Evolutionary conservation across 129 eudicot species (phyloP), one percentile per base, ranked within the genome.

Genomic region (Tagetes erecta): DNA sequence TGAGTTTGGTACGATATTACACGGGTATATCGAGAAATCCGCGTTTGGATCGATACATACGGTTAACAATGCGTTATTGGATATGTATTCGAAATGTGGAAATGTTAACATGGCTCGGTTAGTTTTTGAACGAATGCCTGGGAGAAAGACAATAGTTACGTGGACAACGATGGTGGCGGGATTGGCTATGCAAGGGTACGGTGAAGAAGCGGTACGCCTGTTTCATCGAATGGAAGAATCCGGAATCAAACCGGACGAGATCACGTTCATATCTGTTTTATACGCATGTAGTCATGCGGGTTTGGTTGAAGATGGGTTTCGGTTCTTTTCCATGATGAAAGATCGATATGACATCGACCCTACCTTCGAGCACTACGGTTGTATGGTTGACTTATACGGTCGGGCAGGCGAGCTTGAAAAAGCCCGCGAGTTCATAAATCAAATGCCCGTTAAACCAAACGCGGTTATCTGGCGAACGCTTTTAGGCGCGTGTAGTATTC

Each of bases 131-230:
- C 55, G 66, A 74, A 83, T 83, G 83, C 77, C 83, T 0, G 80
- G 53, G 14, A 46, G 44, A 68, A 83, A 69, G 74, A 83, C 68
- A 33, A 74, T 83, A 44, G 83, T 83, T 62, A 68, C 86, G 10
- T 83, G 86, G 86, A 83, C 86, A 37, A 78, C 83, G 6, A 83
- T 78, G 86, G 79, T 83, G 80, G 83, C 83, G 20, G 86, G 83
- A 64, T 58, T 78, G 66, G 86, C 86, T 3, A 83, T 83, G 86
- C 86, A 83, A 70, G 86, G 86, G 65, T 64, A 78, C 3, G 83
- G 80, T 20, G 74, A 83, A 64, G 78, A 78, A 46, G 83, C 80
- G 36, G 37, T 83, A 59, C 39, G 72, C 4, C 14, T 78, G 1
- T 83, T 83, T 75, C 71, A 83, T 47, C 45, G 39, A 35, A 83